These are phyloP conservation scores for Neopestalotiopsis sp. DNA, from an alignment of 2,329 filamentous ascomycete genomes.

Conservation along the genomic window DNA sequence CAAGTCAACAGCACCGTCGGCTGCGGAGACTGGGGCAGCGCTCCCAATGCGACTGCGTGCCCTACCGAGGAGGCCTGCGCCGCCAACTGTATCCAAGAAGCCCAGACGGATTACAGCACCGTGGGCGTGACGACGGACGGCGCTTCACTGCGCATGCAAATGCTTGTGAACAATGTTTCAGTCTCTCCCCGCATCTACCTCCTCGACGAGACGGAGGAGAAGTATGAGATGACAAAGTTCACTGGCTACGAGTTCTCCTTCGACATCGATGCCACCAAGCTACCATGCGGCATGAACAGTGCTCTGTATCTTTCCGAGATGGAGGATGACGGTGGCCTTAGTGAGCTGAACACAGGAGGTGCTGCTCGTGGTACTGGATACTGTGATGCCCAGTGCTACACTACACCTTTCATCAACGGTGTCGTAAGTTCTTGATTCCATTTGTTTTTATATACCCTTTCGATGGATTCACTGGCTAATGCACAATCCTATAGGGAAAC, in stretches of 20 bases:
- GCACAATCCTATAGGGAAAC: conserved; percentile 36
- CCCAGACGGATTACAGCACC: conserved; percentile 50
- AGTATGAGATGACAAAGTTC: conserved; percentile 65
- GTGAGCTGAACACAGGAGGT: conserved; percentile 45
- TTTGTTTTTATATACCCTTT: not conserved
- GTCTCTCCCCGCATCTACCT: conserved; percentile 60
- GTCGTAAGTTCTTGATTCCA: conserved; percentile 34
- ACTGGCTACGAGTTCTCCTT: conserved; percentile 67
- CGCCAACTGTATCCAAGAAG: conserved; percentile 59
- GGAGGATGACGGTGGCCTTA: conserved; percentile 60
- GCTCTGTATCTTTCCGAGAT: conserved; percentile 68
- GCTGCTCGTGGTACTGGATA: conserved; percentile 44
- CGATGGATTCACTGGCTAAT: not conserved
- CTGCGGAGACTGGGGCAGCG: conserved; percentile 40
- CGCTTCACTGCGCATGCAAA: conserved; percentile 45
- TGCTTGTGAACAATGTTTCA: conserved; percentile 36
- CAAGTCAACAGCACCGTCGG: conserved; percentile 38
- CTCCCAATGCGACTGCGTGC: conserved; percentile 49
- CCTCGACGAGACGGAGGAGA: conserved; percentile 56
- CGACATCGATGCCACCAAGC: conserved; percentile 66
- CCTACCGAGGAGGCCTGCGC: conserved; percentile 55
- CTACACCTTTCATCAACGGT: conserved; percentile 43
- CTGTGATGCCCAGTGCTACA: conserved; percentile 44
- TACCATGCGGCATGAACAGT: conserved; percentile 68
- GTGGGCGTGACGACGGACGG: conserved; percentile 38